phyloP scores from a whole-genome alignment of 2,329 filamentous ascomycete species.

The Xylariaceae sp. region DNA sequence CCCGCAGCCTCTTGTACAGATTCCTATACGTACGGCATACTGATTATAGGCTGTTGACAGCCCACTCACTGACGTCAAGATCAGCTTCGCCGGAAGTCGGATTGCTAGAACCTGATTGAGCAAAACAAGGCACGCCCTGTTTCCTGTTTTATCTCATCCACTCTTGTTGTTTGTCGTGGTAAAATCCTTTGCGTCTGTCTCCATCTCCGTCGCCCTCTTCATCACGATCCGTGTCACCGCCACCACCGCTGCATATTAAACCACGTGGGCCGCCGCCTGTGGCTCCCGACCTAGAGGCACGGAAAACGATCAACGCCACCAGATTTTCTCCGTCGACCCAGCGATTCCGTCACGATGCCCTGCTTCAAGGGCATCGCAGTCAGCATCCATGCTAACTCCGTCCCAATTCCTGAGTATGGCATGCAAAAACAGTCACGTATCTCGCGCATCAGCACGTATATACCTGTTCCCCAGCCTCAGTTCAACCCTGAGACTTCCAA shows the following conservation, averaged over 20 bases:
- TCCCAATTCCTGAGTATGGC: constrained; percentile 86
- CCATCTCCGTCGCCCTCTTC: not conserved
- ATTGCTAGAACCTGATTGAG: not conserved
- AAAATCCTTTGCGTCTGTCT: not conserved
- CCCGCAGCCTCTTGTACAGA: not conserved
- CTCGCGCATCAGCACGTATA: constrained; percentile 93
- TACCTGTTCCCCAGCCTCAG: constrained; percentile 86
- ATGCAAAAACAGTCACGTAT: constrained; percentile 89
- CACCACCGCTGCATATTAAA: not conserved
- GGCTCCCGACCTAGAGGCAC: not conserved
- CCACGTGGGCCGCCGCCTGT: not conserved
- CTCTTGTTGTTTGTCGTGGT: too few relatives aligned
- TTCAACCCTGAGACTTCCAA: constrained; percentile 65
- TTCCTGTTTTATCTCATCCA: not conserved
- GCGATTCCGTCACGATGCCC: constrained; percentile 55
- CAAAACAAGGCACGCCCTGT: not conserved
- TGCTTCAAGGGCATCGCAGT: constrained; percentile 99
- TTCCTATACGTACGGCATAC: not conserved
- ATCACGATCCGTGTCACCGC: not conserved
- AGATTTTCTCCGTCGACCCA: not conserved
- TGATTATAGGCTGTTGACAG: not conserved
- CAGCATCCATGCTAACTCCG: constrained; percentile 78
- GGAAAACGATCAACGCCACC: not conserved
- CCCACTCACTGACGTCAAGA: not conserved
- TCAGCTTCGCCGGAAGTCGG: not conserved